These are phyloP conservation scores for Hypoxylon cercidicola DNA, from an alignment of 495 filamentous ascomycete species.

Conservation along the genomic window DNA sequence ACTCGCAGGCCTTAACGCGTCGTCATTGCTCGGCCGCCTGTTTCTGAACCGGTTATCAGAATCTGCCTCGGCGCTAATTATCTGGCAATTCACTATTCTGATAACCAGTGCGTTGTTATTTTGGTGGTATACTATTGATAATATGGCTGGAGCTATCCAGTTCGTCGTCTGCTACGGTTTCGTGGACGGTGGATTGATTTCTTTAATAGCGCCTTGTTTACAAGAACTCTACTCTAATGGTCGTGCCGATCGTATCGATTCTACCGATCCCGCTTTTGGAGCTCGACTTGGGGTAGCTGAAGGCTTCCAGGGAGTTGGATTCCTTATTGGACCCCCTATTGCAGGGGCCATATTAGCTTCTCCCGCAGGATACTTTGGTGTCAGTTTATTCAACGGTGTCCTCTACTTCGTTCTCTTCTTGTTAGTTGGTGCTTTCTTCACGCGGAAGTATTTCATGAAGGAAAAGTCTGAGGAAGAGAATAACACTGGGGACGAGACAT, in stretches of 20 bases:
- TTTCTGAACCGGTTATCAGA: slow-evolving; percentile 69
- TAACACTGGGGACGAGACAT: not conserved
- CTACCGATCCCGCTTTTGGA: slow-evolving; percentile 48
- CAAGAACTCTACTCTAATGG: slow-evolving; percentile 40
- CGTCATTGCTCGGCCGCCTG: slow-evolving; percentile 72
- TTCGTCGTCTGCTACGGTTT: slow-evolving; percentile 56
- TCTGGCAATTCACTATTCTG: slow-evolving; percentile 66
- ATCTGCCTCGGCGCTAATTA: slow-evolving; percentile 63
- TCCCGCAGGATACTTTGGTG: slow-evolving; percentile 14
- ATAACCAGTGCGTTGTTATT: slow-evolving; percentile 57
- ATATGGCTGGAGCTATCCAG: slow-evolving; percentile 49
- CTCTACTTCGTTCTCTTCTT: slow-evolving; percentile 22
- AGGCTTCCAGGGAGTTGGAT: slow-evolving; percentile 45
- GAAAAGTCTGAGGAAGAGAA: not conserved
- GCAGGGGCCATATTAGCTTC: slow-evolving; percentile 44
- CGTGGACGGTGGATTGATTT: slow-evolving; percentile 52
- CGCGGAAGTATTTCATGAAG: not conserved
- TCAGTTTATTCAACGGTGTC: slow-evolving; percentile 21
- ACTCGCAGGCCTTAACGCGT: slow-evolving; percentile 71
- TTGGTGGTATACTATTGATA: slow-evolving; percentile 47
- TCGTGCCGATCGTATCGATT: too few species aligned
- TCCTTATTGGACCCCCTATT: slow-evolving; percentile 52
- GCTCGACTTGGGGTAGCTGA: slow-evolving; percentile 51
- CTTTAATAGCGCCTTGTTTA: slow-evolving; percentile 47
- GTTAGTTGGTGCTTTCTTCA: slow-evolving; percentile 12